Base-by-base conservation (phyloP, 2,329 filamentous ascomycete species). In the Paecilomyces formosus region DNA sequence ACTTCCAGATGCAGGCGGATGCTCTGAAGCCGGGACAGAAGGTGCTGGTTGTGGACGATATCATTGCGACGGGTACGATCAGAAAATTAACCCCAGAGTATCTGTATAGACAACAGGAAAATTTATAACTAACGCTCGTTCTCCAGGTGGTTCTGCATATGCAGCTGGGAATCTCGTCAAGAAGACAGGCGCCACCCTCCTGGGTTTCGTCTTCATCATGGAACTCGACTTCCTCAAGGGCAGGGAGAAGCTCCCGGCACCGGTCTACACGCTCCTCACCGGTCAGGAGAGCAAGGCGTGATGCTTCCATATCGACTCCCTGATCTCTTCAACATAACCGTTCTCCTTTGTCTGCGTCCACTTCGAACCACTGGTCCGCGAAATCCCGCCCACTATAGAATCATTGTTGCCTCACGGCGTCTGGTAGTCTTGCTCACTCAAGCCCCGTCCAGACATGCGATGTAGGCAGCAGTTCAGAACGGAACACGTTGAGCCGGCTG, bases 201-300 rank as follows among this genome's bases (percentile, higher is more conserved):
- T 96, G 60, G 93, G 91, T 67, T 97, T 90, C 78, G 80, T 97
- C 63, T 99, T 99, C 81, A 90, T 99, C 69, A 89, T 97, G 73
- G 93, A 97, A 77, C 88, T 99, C 64, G 88, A 92, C 68, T 93
- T 94, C 77, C 85, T 99, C 66, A 90, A 96, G 73, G 94, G 94
- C 66, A 86, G 91, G 67, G 88, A 92, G 63, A 94, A 96, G 83
- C 88, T 99, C 66, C 85, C 88, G 66, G 88, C 87, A 58, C 91
- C 92, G 11, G 88, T 92, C 56, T 85, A 89, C 73, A 96, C 93
- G 51, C 85, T 99, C 39, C 84, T 99, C 62, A 87, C 81, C 53
- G 84, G 84, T 63, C 85, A 88, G 72, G 74, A 75, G 57, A 69
- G 72, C 62, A 68, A 66, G 53, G 54, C 53, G 6, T 62, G 57